Base-by-base conservation (phyloP, 1,139 yeast genomes). In the Candida frijolesensis region DNA sequence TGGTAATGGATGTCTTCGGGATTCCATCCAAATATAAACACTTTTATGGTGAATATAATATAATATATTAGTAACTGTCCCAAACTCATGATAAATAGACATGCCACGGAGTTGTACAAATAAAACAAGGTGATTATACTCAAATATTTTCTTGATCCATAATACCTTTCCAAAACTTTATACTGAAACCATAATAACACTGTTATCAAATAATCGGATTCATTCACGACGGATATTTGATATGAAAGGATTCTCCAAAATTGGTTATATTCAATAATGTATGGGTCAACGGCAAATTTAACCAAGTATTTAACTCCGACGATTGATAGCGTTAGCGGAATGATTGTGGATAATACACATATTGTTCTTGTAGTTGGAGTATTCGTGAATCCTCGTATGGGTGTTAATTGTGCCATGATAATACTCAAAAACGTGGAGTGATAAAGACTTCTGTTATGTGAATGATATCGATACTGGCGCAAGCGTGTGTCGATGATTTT, bases 231-330 rank as follows among this genome's bases (percentile, higher is more conserved):
- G 4, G 82, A 71, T 22, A 80, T 49, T 61, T 85, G 94, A 61
- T 76, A 80, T 2, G 82, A 65, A 4, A 77, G 46, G 12, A 86
- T 58, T 45, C 95, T 70, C 91, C 94, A 87, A 65, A 80, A 84
- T 59, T 88, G 95, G 45, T 67, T 59, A 74, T 88, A 87, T 51
- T 77, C 73, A 11, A 75, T 59, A 15, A 88, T 72, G 57, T 80
- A 55, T 4, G 94, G 94, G 46, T 77, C 80, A 43, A 85, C 74
- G 19, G 81, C 69, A 40, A 85, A 68, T 37, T 70, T 68, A 56
- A 83, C 82, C 45, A 76, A 61, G 53, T 84, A 82, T 62, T 87
- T 87, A 49, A 75, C 59, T 45, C 80, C 82, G 14, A 85, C 63
- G 4, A 87, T 68, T 4, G 91, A 81, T 3, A 85, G 71, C 3